phyloP scores from a whole-genome alignment of 306 rosid species.

The Medicago truncatula region MtrunA17r5.0-ANR NC_053043.1:14926501-14927000 shows the following conservation, averaged over 20 bases:
- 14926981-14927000: conserved; percentile 59
- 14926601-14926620: no score
- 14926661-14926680: no score
- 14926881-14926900: background rate
- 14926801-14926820: background rate
- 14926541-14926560: no score
- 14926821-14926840: conserved; percentile 4
- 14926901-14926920: background rate
- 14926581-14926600: no score
- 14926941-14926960: conserved; percentile 32
- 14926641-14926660: no score
- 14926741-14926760: background rate
- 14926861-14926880: background rate
- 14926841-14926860: conserved; percentile 6
- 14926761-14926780: conserved; percentile 1
- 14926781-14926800: background rate
- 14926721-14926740: background rate
- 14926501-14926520: no score
- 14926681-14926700: no score
- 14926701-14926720: no score
- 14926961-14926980: conserved; percentile 59
- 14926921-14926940: background rate
- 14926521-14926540: no score
- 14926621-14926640: no score
- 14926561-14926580: no score